phyloP scores from a whole-genome alignment of 108 stramenopile species.

The Schizochytrium sp. region DNA sequence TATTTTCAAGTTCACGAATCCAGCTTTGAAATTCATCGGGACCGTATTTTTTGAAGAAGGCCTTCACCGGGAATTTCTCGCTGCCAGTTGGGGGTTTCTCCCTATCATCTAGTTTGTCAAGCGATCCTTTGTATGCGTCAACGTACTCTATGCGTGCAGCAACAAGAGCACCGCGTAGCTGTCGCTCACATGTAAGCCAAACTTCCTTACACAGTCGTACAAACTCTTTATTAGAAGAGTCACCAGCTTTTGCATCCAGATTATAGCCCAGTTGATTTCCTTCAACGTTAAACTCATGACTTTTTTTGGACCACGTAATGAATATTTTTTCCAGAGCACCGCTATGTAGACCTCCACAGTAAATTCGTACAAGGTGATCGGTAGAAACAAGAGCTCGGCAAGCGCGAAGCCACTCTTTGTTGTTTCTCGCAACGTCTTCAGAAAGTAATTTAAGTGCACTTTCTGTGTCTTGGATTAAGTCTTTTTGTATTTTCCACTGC shows the following conservation, averaged over 20 bases:
- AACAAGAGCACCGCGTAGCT: neutral
- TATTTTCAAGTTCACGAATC: neutral
- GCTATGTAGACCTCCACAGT: neutral
- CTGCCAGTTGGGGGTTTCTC: neutral
- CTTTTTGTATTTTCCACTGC: slow-evolving; percentile 29
- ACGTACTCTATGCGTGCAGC: neutral
- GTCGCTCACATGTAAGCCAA: slow-evolving; percentile 1
- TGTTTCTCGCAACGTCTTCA: neutral
- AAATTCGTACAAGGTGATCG: neutral
- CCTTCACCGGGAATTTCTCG: neutral
- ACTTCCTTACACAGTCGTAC: neutral
- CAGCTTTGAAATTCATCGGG: neutral
- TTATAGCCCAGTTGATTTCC: neutral
- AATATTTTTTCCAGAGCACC: neutral
- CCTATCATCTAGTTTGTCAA: neutral
- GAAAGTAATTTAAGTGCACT: neutral
- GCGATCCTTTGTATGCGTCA: neutral
- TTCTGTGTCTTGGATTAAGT: slow-evolving; percentile 6
- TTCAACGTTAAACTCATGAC: neutral
- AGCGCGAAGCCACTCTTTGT: neutral
- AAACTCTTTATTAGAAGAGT: neutral
- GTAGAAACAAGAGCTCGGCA: neutral
- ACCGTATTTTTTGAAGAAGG: neutral
- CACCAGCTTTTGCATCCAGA: neutral
- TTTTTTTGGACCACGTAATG: slow-evolving; percentile 18